Evolutionary conservation across 768 basidiomycete species (phyloP).

Genomic region (Hypsizygus marmoreus): DNA sequence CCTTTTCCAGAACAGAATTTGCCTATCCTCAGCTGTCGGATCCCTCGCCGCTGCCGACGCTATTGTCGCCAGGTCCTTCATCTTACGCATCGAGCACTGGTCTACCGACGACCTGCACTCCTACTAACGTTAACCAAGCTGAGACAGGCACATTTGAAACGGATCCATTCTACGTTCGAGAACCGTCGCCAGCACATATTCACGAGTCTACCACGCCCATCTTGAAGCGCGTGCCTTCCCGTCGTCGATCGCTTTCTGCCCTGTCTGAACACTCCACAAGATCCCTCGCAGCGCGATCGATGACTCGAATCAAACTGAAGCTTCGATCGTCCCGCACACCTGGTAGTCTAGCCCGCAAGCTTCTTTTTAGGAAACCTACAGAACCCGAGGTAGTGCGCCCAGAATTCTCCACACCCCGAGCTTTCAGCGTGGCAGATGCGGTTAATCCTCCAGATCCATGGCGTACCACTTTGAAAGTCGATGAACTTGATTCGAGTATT

Average conservation of each 20-base stretch:
- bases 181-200: conserved; percentile 16
- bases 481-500: conserved; percentile 20
- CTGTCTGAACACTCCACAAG: conserved; percentile 46
- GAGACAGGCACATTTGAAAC: conserved; percentile 5
- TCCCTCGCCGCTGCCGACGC: conserved; percentile 36
- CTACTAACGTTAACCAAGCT: conserved; percentile 10
- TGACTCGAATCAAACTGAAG: conserved; percentile 50
- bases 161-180: conserved; percentile 15
- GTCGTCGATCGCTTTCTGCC: conserved; percentile 59
- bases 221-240: conserved; percentile 39
- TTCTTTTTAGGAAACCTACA: conserved; percentile 47
- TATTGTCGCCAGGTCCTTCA: conserved; percentile 41
- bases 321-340: conserved; percentile 43
- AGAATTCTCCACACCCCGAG: neutral
- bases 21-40: conserved; percentile 39
- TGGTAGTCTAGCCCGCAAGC: conserved; percentile 56
- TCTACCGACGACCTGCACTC: conserved; percentile 9
- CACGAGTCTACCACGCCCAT: conserved; percentile 23
- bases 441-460: conserved; percentile 44
- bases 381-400: neutral
- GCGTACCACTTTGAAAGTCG: conserved; percentile 37
- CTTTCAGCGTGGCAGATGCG: conserved; percentile 17
- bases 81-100: conserved; percentile 31
- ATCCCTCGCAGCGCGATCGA: conserved; percentile 45
- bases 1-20: conserved; percentile 58